Evolutionary conservation across 257 asterid genomes (phyloP).

Genomic region (Marsdenia floribunda): DNA sequence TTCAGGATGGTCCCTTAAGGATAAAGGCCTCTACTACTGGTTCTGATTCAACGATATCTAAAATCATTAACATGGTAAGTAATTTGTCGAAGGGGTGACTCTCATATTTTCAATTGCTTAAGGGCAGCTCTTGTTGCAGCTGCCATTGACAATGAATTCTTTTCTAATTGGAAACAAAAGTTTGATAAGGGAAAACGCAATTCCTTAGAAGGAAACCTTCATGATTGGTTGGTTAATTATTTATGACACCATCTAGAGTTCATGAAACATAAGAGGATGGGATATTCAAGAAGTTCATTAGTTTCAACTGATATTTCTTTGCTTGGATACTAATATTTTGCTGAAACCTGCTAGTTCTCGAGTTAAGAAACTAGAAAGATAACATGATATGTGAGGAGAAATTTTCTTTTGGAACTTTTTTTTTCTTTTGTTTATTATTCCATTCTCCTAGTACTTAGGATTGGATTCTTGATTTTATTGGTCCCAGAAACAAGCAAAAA

Average conservation of each 20-base stretch:
- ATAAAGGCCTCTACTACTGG: conserved; percentile 87
- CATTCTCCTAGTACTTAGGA: neutral
- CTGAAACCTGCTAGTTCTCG: neutral
- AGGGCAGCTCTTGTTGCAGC: neutral
- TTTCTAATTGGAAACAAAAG: neutral
- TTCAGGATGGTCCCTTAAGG: conserved; percentile 94
- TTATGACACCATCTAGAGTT: neutral
- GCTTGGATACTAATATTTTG: neutral
- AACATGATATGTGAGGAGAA: neutral
- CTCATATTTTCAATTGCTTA: neutral
- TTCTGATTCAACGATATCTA: conserved; percentile 88
- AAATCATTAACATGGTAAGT: conserved; percentile 85
- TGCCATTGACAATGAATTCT: neutral
- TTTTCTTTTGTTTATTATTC: neutral
- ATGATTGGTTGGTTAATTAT: neutral
- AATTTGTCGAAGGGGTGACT: neutral
- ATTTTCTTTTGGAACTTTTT: neutral
- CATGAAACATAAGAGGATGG: neutral
- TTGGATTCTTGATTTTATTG: neutral
- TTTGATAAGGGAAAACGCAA: neutral
- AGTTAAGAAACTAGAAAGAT: neutral
- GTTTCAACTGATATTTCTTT: neutral
- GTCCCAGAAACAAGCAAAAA: neutral
- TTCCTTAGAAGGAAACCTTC: neutral
- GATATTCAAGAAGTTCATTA: neutral